Percentiles rank a stretch among this genome's conserved stretches.
Conservation (phyloP, 129 eudicot genomes). For the Flaveria trinervia region DNA sequence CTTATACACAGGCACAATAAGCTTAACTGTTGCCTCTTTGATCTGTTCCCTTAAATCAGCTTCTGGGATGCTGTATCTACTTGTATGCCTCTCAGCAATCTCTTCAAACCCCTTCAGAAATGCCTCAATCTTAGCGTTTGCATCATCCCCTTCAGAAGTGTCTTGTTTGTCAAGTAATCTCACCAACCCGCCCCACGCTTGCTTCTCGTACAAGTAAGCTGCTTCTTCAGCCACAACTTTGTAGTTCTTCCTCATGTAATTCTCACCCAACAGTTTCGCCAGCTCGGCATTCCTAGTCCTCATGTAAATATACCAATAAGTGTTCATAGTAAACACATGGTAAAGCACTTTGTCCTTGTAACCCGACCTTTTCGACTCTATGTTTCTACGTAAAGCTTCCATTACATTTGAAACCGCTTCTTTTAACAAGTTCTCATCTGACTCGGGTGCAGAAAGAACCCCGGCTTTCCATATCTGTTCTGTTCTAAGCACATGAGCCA, state of each 20-base stretch:
- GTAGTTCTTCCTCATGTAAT: slow-evolving; percentile 69
- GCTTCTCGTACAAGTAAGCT: slow-evolving; percentile 81
- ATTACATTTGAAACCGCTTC: slow-evolving; percentile 62
- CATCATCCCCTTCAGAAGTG: slow-evolving; percentile 26
- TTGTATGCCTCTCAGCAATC: slow-evolving; percentile 51
- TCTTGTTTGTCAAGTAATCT: slow-evolving; percentile 63
- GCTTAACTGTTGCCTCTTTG: slow-evolving; percentile 60
- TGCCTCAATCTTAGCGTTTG: slow-evolving; percentile 56
- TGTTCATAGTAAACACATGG: slow-evolving; percentile 69
- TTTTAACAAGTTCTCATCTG: slow-evolving; percentile 53
- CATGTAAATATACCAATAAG: slow-evolving; percentile 88
- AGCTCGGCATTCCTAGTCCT: slow-evolving; percentile 63
- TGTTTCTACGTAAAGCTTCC: slow-evolving; percentile 70
- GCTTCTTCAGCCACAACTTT: slow-evolving; percentile 77
- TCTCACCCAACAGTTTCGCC: slow-evolving; percentile 64
- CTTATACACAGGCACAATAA: slow-evolving; percentile 59
- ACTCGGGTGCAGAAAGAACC: slow-evolving; percentile 38
- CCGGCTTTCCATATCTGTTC: slow-evolving; percentile 77
- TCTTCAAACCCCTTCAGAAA: slow-evolving; percentile 64
- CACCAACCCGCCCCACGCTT: slow-evolving; percentile 73
- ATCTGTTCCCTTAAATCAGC: slow-evolving; percentile 71
- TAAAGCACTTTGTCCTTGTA: slow-evolving; percentile 69
- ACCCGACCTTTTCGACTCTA: slow-evolving; percentile 50
- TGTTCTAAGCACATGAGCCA: slow-evolving; percentile 68
- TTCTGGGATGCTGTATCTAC: slow-evolving; percentile 55